A percentile compares a stretch with the other conserved stretches of the same genome.
Conservation (phyloP, 2,329 filamentous ascomycete species). For the Colletotrichum gloeosporioides region DNA sequence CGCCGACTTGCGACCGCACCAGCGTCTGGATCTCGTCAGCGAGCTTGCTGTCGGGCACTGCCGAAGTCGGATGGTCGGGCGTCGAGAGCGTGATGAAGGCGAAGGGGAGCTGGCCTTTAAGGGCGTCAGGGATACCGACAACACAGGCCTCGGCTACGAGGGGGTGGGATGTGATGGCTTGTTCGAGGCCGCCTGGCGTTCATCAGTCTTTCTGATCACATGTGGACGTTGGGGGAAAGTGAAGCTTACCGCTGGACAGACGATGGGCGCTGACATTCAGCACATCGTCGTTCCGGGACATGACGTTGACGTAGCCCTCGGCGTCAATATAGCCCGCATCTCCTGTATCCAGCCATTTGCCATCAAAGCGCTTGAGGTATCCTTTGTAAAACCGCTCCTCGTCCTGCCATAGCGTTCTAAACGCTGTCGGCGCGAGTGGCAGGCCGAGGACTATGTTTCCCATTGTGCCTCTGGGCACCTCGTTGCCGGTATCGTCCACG, state of each 20-base stretch:
- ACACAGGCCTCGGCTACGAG: conserved; percentile 84
- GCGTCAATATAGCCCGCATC: conserved; percentile 87
- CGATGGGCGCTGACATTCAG: conserved; percentile 96
- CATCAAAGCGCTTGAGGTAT: conserved; percentile 82
- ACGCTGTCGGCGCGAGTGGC: conserved; percentile 84
- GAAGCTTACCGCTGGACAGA: conserved; percentile 76
- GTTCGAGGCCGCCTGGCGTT: conserved; percentile 79
- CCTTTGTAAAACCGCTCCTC: conserved; percentile 85
- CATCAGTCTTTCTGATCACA: neutral
- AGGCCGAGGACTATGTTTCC: conserved; percentile 89
- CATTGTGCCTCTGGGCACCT: conserved; percentile 76
- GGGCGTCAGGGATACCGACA: conserved; percentile 80
- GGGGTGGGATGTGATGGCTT: conserved; percentile 84
- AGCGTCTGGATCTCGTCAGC: conserved; percentile 71
- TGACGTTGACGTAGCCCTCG: conserved; percentile 70
- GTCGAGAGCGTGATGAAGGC: conserved; percentile 73
- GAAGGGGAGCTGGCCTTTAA: conserved; percentile 93
- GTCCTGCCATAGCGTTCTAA: conserved; percentile 86
- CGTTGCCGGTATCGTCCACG: conserved; percentile 80
- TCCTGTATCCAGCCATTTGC: conserved; percentile 88
- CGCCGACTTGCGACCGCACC: conserved; percentile 82
- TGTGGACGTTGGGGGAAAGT: neutral
- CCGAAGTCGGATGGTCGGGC: conserved; percentile 54
- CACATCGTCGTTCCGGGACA: conserved; percentile 79
- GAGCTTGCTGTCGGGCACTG: conserved; percentile 51